phyloP scores from a whole-genome alignment of 1,284 basidiomycete genomes.

The Boletus smithii region DNA sequence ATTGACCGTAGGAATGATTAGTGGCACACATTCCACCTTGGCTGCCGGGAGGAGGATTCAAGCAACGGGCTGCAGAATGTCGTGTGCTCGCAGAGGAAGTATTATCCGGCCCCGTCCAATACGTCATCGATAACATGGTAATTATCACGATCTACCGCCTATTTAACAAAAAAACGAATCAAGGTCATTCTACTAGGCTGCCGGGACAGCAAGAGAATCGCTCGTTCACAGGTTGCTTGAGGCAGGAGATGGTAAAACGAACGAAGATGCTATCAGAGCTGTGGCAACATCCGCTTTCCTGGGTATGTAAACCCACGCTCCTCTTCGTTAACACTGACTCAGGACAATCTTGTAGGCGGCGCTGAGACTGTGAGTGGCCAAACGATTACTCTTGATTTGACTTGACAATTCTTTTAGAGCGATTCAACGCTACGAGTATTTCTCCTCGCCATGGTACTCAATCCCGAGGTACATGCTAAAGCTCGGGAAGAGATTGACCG shows the following conservation, averaged over 20 bases:
- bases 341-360: constrained; percentile 20
- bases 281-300: constrained; percentile 29
- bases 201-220: constrained; percentile 23
- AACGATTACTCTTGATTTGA: background rate
- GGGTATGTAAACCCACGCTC: constrained; percentile 12
- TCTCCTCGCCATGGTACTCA: constrained; percentile 32
- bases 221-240: constrained; percentile 22
- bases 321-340: background rate
- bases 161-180: background rate
- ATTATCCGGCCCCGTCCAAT: constrained; percentile 30
- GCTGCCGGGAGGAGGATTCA: constrained; percentile 36
- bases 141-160: background rate
- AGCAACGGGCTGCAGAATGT: constrained; percentile 26
- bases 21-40: constrained; percentile 36
- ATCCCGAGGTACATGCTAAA: constrained; percentile 27
- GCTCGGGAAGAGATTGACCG: constrained; percentile 29
- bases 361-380: constrained; percentile 26
- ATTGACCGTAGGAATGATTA: constrained; percentile 18
- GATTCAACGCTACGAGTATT: constrained; percentile 19
- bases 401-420: constrained; percentile 13
- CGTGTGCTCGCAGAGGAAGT: constrained; percentile 29
- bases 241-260: background rate
- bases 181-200: constrained; percentile 8
- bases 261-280: constrained; percentile 20
- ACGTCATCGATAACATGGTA: constrained; percentile 35